Conservation (phyloP, 2,329 filamentous ascomycete genomes). For the Huntiella omanensis region DNA sequence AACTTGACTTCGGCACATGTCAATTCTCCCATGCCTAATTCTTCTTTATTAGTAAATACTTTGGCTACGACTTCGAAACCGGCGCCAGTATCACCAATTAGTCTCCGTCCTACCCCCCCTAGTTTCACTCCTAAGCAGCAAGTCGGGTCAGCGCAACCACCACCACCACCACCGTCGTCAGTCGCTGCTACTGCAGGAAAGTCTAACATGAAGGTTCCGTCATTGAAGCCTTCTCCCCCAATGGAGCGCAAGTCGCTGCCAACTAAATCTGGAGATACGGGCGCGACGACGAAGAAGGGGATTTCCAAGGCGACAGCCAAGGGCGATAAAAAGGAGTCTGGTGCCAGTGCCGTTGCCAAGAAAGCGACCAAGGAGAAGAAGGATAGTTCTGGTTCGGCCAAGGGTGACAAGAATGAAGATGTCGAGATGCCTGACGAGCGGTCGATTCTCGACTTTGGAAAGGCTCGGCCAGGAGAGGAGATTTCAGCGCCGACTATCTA, state of each 20-base stretch:
- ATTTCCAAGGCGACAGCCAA: slow-evolving; percentile 16
- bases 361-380: slow-evolving; percentile 14
- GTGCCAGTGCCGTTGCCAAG: slow-evolving; percentile 15
- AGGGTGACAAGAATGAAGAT: slow-evolving; percentile 34
- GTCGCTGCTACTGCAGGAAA: background rate
- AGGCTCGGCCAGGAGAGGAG: slow-evolving; percentile 39
- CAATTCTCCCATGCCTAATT: background rate
- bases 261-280: slow-evolving; percentile 1
- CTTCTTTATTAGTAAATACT: background rate
- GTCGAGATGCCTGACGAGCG: slow-evolving; percentile 22
- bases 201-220: slow-evolving; percentile 7
- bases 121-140: background rate
- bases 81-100: background rate
- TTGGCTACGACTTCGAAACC: background rate
- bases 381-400: slow-evolving; percentile 27
- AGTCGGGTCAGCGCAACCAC: background rate
- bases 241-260: slow-evolving; percentile 10
- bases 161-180: background rate
- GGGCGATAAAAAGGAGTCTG: slow-evolving; percentile 29
- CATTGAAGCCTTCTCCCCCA: slow-evolving; percentile 9
- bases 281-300: background rate
- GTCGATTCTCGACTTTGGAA: slow-evolving; percentile 43
- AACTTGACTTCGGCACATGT: slow-evolving; percentile 13
- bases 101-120: background rate
- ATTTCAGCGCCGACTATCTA: slow-evolving; percentile 56